A percentile compares a stretch with the other conserved stretches of the same genome.
Conservation (phyloP, 2,329 filamentous ascomycete species). For the Clonostachys rhizophaga region DNA sequence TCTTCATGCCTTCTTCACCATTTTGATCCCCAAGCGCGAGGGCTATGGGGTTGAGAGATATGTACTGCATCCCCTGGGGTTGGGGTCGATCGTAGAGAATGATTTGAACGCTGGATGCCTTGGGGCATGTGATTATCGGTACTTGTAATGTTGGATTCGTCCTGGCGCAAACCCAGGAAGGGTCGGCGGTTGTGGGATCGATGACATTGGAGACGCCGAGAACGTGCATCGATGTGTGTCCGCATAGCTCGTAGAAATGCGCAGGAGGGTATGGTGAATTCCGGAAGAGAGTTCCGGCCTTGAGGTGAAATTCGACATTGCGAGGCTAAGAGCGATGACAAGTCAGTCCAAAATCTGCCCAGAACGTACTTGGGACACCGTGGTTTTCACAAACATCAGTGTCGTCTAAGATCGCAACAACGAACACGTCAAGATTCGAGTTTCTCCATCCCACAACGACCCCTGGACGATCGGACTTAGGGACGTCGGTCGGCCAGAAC, state of each 20-base stretch:
- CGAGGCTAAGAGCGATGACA: constrained; percentile 44
- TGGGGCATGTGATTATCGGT: constrained; percentile 72
- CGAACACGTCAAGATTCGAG: constrained; percentile 83
- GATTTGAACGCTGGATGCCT: constrained; percentile 73
- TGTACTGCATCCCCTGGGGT: constrained; percentile 90
- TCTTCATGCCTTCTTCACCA: constrained; percentile 24
- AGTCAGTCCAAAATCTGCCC: neutral
- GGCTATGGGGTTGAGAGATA: constrained; percentile 85
- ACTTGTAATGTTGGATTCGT: constrained; percentile 44
- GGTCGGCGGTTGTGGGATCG: constrained; percentile 46
- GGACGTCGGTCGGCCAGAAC: constrained; percentile 93
- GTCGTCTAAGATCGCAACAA: constrained; percentile 83
- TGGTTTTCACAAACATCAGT: constrained; percentile 64
- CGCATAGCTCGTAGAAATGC: constrained; percentile 81
- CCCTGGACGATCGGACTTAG: constrained; percentile 66
- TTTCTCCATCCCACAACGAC: constrained; percentile 96
- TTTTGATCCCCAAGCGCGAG: constrained; percentile 76
- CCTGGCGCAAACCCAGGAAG: constrained; percentile 63
- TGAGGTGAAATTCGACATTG: constrained; percentile 84
- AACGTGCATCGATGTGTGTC: constrained; percentile 76
- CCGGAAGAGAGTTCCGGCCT: constrained; percentile 76
- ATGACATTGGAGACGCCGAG: constrained; percentile 74
- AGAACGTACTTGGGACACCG: neutral
- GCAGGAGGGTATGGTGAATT: constrained; percentile 75
- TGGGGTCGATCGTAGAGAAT: constrained; percentile 85